These are phyloP conservation scores for Collybia sordida DNA, from an alignment of 768 basidiomycete species.

Conservation along the genomic window DNA sequence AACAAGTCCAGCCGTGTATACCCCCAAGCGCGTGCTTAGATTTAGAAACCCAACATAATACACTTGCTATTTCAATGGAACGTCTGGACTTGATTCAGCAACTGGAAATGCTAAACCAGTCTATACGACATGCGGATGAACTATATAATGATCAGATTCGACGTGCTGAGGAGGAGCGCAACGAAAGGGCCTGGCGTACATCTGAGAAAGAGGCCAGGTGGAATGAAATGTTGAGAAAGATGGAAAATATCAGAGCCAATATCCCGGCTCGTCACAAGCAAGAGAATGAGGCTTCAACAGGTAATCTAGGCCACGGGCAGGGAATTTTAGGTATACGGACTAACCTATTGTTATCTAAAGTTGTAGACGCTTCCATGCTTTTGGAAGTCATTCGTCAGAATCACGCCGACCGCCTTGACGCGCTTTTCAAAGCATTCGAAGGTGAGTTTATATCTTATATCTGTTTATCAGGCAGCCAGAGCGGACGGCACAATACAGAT, in stretches of 20 bases:
- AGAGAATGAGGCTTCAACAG: too few relatives aligned
- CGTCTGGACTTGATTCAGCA: background rate
- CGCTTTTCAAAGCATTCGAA: slow-evolving; percentile 9
- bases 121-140: background rate
- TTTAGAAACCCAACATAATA: too few relatives aligned
- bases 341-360: slow-evolving; percentile 3
- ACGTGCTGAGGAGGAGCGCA: background rate
- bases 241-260: background rate
- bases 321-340: too few relatives aligned
- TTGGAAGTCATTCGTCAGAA: slow-evolving; percentile 8
- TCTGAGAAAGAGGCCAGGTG: background rate
- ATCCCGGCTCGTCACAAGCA: background rate
- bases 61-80: too few relatives aligned
- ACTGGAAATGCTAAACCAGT: background rate
- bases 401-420: slow-evolving; percentile 9
- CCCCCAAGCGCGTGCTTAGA: too few relatives aligned
- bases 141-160: background rate
- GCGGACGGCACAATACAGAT: too few relatives aligned
- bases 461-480: too few relatives aligned
- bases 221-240: background rate
- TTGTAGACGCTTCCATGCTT: slow-evolving; percentile 2
- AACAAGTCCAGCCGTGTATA: too few relatives aligned
- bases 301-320: too few relatives aligned
- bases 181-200: background rate
- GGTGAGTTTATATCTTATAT: slow-evolving; percentile 1